Evolutionary conservation across 352 stramenopile genomes (phyloP), one percentile per base, ranked within the genome.

Genomic region (Achlya hypogyna): DNA sequence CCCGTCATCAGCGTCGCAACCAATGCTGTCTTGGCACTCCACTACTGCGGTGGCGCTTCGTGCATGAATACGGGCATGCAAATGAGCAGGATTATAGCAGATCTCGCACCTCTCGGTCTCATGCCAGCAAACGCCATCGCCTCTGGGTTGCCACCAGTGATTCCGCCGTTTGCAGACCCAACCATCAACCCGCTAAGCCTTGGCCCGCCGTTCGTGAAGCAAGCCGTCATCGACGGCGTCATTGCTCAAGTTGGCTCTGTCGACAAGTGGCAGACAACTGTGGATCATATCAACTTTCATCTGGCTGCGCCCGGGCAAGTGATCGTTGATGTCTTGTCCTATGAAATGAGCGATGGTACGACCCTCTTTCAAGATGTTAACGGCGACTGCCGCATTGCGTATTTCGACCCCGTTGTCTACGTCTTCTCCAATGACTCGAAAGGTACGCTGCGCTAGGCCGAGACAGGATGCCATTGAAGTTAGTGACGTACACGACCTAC

Each of bases 21-120:
- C 64, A 72, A 88, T 66, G 76, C 77, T 18, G 82, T 90, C 18
- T 70, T 88, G 38, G 82, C 79, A 20, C 70, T 90, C n/a, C 78
- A 90, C 64, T 81, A 87, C 53, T 90, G 82, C 64, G 82, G 82
- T 5, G 60, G n/a, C 3, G 63, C 82, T 51, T 69, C 65, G 34
- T 88, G 82, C 32, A 70, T 71, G 4, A 90, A 90, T 49, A 82
- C 75, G 1, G 82, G 79, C 0, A 75, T 90, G 9, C 78, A 77
- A 22, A 75, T 79, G 0, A 70, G 63, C 25, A 60, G 27, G 23
- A 85, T 90, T 69, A 40, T 86, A 22, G 65, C 53, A 0, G 79
- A 90, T 54, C 51, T 88, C 27, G 52, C 65, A 5, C 45, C n/a
- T 0, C 66, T 70, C 27, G 35, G 65, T 4, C 60, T 76, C 18